A percentile compares a stretch with the other conserved stretches of the same genome.
phyloP scores from a whole-genome alignment of 2,329 filamentous ascomycete species.

The Periconia sp. region DNA sequence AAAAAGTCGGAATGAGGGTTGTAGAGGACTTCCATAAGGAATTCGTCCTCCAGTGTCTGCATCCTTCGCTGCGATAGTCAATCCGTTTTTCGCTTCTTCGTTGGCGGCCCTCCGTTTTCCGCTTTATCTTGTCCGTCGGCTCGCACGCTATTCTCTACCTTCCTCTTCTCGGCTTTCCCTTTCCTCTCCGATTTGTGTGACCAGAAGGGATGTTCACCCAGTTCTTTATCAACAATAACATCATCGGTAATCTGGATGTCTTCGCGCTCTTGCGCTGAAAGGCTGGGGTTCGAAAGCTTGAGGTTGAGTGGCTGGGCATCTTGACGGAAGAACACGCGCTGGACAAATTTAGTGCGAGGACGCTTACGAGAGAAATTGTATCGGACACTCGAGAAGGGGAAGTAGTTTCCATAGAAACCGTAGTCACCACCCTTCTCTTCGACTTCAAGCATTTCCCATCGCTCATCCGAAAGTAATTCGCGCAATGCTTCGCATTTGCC shows the following conservation, averaged over 20 bases:
- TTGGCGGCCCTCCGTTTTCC: slow-evolving; percentile 10
- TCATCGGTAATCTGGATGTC: slow-evolving; percentile 30
- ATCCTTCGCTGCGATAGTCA: slow-evolving; percentile 8
- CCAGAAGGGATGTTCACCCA: slow-evolving; percentile 36
- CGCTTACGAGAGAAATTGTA: slow-evolving; percentile 26
- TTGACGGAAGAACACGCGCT: slow-evolving; percentile 41
- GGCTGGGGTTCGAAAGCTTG: not conserved
- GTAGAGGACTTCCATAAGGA: too few species aligned
- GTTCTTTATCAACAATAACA: slow-evolving; percentile 19
- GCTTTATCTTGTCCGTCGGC: slow-evolving; percentile 14
- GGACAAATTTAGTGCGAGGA: slow-evolving; percentile 34
- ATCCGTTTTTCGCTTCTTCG: slow-evolving; percentile 12
- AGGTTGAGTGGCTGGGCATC: slow-evolving; percentile 27
- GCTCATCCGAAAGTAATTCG: slow-evolving; percentile 26
- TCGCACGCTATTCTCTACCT: too few species aligned
- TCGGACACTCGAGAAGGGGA: slow-evolving; percentile 22
- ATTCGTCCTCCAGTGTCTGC: too few species aligned
- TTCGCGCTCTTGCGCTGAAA: slow-evolving; percentile 28
- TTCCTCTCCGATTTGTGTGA: slow-evolving; percentile 6
- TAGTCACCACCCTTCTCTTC: slow-evolving; percentile 24
- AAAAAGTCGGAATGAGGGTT: too few species aligned
- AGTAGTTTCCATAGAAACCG: slow-evolving; percentile 22
- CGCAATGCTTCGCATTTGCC: slow-evolving; percentile 24
- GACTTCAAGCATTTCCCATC: slow-evolving; percentile 41
- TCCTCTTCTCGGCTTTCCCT: slow-evolving; percentile 5